Evolutionary conservation across 768 basidiomycete genomes (phyloP).

Genomic region (Suillus cothurnatus): DNA sequence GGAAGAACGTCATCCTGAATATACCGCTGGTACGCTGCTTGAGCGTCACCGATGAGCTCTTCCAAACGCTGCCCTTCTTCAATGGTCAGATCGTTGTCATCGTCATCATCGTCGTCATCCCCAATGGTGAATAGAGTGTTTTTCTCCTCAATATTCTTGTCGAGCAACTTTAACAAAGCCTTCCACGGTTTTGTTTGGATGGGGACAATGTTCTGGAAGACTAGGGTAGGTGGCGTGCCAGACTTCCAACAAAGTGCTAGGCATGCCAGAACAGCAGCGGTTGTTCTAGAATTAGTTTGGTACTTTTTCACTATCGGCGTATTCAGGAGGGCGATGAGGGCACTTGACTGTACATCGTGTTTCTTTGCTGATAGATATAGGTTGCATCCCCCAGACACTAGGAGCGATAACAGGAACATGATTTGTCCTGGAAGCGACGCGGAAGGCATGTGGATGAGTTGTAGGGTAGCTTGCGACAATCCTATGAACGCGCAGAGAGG

Average conservation of each 20-base stretch:
- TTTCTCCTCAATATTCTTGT: not conserved
- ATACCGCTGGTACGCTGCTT: no score
- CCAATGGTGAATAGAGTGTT: not conserved
- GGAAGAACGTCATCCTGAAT: no score
- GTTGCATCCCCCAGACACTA: conserved; percentile 36
- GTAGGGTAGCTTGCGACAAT: conserved; percentile 27
- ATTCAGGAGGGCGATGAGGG: conserved; percentile 5
- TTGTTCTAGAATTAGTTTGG: not conserved
- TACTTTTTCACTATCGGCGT: conserved; percentile 5
- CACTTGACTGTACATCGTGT: conserved; percentile 1
- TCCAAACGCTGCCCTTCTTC: no score
- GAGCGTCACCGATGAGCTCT: no score
- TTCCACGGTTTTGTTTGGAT: not conserved
- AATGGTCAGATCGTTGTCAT: no score
- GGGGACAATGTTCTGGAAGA: conserved; percentile 1
- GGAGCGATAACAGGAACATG: conserved; percentile 35
- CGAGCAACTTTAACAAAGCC: not conserved
- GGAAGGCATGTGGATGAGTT: conserved; percentile 36
- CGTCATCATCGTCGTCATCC: no score
- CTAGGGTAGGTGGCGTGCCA: not conserved
- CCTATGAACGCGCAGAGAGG: not conserved
- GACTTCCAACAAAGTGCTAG: conserved; percentile 5
- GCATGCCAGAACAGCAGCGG: conserved; percentile 4
- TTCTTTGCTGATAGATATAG: conserved; percentile 21
- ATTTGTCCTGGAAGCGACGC: conserved; percentile 35